Conservation (phyloP, 345 rosid genomes). For the Combretum micranthum region DNA sequence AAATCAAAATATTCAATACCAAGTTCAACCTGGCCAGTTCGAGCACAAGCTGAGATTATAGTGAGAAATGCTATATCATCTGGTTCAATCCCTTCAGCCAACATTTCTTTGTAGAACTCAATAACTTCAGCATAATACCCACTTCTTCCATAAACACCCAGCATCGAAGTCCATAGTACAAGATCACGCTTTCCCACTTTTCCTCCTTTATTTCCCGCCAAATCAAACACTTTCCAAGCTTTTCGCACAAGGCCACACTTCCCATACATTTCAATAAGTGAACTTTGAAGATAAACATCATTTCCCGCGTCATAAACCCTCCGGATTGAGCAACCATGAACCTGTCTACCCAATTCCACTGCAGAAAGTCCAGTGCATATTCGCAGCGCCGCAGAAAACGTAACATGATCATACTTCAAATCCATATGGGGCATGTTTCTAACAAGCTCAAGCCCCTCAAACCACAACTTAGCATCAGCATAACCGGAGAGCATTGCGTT, state of each 20-base stretch:
- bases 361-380: constrained; percentile 31
- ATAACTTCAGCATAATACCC: constrained; percentile 37
- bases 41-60: constrained; percentile 52
- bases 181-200: constrained; percentile 27
- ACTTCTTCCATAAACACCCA: constrained; percentile 37
- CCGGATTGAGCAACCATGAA: constrained; percentile 33
- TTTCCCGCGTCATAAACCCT: constrained; percentile 16
- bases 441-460: constrained; percentile 26
- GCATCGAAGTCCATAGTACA: constrained; percentile 60
- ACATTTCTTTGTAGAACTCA: constrained; percentile 31
- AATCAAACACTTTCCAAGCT: constrained; percentile 34
- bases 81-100: constrained; percentile 27
- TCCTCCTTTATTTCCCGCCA: constrained; percentile 18
- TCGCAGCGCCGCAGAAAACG: constrained; percentile 30
- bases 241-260: constrained; percentile 41
- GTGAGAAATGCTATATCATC: constrained; percentile 47
- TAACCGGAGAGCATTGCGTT: constrained; percentile 45
- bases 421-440: constrained; percentile 34
- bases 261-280: constrained; percentile 60
- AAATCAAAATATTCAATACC: constrained; percentile 42
- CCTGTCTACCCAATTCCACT: constrained; percentile 40
- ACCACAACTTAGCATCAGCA: constrained; percentile 33
- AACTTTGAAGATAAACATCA: constrained; percentile 44
- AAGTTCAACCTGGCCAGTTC: constrained; percentile 44
- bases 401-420: constrained; percentile 37